Conservation (phyloP, 768 basidiomycete genomes). For the Mycena leptocephala region DNA sequence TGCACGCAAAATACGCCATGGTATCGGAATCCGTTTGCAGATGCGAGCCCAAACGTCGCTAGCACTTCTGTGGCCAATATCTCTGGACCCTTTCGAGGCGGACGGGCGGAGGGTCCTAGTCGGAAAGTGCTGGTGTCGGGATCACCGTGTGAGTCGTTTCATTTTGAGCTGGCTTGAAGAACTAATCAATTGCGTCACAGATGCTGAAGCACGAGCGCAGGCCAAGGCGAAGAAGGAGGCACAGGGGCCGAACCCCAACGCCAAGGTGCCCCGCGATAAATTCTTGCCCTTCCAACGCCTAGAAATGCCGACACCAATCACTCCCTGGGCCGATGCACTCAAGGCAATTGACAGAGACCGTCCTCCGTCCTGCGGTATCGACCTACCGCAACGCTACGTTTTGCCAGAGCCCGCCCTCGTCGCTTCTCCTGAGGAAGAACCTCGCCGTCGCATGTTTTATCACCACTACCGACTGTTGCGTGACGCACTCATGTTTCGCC, state of each 20-base stretch:
- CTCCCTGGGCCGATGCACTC: slow-evolving; percentile 3
- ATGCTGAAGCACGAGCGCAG: not conserved
- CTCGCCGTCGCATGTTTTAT: not conserved
- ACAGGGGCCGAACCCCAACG: not conserved
- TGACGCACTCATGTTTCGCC: slow-evolving; percentile 16
- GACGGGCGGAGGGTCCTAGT: not conserved
- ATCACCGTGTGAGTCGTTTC: not conserved
- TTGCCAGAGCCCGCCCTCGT: slow-evolving; percentile 11
- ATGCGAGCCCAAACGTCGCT: not conserved
- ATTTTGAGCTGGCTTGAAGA: not conserved
- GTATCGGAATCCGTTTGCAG: not conserved
- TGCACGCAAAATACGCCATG: slow-evolving; percentile 3
- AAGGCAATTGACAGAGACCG: not conserved
- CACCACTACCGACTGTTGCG: slow-evolving; percentile 11
- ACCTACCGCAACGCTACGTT: not conserved
- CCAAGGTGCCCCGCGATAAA: not conserved
- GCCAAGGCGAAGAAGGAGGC: not conserved
- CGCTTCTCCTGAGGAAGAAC: not conserved
- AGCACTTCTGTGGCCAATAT: not conserved
- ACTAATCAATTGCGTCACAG: not conserved
- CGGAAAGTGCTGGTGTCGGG: not conserved
- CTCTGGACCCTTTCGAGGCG: not conserved
- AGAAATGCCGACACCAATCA: slow-evolving; percentile 9
- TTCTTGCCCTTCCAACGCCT: not conserved
- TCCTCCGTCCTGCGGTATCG: not conserved